Evolutionary conservation across 768 basidiomycete genomes (phyloP), one percentile per base, ranked within the genome.

Genomic region (Myochromella boudieri): DNA sequence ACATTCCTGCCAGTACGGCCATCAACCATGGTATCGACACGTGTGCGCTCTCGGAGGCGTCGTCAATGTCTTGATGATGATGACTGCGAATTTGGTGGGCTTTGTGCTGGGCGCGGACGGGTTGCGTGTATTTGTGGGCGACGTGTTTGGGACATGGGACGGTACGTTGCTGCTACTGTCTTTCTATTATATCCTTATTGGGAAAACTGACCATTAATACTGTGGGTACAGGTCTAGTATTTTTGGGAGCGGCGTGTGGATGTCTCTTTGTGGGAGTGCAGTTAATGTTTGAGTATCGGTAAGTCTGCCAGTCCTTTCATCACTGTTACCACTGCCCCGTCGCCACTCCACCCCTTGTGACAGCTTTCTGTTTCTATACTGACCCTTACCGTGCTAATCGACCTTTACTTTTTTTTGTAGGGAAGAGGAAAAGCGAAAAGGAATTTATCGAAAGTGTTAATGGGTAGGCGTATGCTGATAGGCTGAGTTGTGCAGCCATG

Each of bases 201-300:
- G n/a, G 14, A 6, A 17, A 29, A 29, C 39, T 26, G 42, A n/a
- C 36, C 15, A n/a, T 21, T 46, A 34, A 27, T 25, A 12, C 40
- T 20, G 8, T 29, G 8, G 8, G 28, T 31, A 37, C 46, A 91
- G 91, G 90, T 5, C 47, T 87, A 31, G 65, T 64, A 11, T 97
- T 94, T 65, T 63, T 92, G 50, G 38, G 78, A 0, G 61, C 75
- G 4, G 82, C 84, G 0, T 77, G 77, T 39, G 70, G 58, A 1
- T 83, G 82, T 58, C 36, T 97, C 10, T 98, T 95, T 59, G 75
- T 91, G 17, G 91, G 78, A 2, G 83, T 81, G 1, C 95, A 98
- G 59, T 62, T 95, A 36, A 97, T 97, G 95, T 92, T 98, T 49
- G 95, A 98, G 60, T 98, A 98, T 65, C 72, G 91, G 91, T 87